Base-by-base conservation (phyloP, 345 rosid species). In the Populus pruinosa region DNA sequence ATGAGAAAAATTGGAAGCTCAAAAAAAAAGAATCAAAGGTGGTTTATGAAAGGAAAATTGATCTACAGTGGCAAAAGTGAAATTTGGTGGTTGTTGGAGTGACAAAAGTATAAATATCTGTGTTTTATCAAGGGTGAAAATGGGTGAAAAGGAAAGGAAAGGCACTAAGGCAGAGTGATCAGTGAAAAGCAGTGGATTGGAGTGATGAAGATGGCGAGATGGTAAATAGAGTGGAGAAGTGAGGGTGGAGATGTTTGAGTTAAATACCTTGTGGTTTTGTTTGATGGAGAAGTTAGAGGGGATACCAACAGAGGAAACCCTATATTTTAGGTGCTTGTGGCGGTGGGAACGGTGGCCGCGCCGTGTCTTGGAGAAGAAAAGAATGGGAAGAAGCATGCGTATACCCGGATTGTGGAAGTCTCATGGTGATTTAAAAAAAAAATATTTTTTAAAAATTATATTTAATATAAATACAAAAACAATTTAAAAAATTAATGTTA, bases 331-430 rank as follows among this genome's bases (percentile, higher is more conserved):
- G 53, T 56, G 53, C 41, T 33, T 23, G 25, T 59, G 41, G 53
- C 18, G 20, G 78, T 14, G 25, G 78, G 2, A 8, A 41, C 20
- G 41, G 77, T 56, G 38, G 59, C 39, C 68, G 56, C 8, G 67
- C 56, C 68, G 67, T 14, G 67, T 56, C 79, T 76, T 69, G 67
- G 41, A 56, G 56, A 38, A 16, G 53, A 27, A 27, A 49, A 50
- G 72, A 14, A 76, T 16, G 12, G 35, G 23, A 68, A 69, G 69
- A 29, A 12, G 17, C 14, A 31, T 2, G 2, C 1, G 33, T 31
- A 31, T 31, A 27, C 29, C 29, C 29, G 29, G 29, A 27, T 27
- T 27, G 29, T 27, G 29, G 29, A 27, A 27, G 29, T 27, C 29
- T 27, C 29, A 27, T 27, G 29, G 1, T 27, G 29, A 27, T 27